These are phyloP conservation scores for Hericium erinaceus DNA, from an alignment of 768 basidiomycete genomes.

Conservation along the genomic window DNA sequence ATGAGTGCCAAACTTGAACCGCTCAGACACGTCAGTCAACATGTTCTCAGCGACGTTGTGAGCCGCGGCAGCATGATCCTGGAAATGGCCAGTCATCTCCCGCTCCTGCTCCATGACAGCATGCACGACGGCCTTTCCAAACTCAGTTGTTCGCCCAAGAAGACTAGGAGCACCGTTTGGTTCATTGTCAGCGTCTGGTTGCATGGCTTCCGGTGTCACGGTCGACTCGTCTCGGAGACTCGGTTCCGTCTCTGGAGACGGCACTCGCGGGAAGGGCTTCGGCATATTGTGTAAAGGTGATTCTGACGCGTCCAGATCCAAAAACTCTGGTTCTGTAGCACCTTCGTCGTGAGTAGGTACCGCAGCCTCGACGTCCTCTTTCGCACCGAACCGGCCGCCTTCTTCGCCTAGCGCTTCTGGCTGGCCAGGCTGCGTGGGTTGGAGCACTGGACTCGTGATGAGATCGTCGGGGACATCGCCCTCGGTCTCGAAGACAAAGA, in stretches of 20 bases:
- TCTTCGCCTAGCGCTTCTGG: conserved; percentile 19
- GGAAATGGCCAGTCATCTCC: conserved; percentile 17
- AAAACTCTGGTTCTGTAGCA: conserved; percentile 63
- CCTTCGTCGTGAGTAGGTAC: conserved; percentile 1
- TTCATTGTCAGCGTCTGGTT: neutral
- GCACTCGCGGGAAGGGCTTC: neutral
- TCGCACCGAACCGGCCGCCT: conserved; percentile 34
- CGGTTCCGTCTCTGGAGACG: neutral
- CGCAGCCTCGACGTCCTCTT: conserved; percentile 17
- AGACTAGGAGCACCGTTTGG: conserved; percentile 2
- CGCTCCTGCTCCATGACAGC: conserved; percentile 20
- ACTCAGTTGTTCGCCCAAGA: conserved; percentile 17
- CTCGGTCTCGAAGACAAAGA: conserved; percentile 97
- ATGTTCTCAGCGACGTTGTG: conserved; percentile 14
- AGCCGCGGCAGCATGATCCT: conserved; percentile 9
- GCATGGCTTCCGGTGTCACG: neutral
- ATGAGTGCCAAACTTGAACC: conserved; percentile 8
- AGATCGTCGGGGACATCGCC: conserved; percentile 89
- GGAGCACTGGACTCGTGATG: conserved; percentile 85
- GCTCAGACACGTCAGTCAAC: conserved; percentile 11
- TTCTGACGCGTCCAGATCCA: conserved; percentile 62
- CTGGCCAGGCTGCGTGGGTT: conserved; percentile 41
- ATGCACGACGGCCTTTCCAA: conserved; percentile 20
- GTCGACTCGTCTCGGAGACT: neutral
- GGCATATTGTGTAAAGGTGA: neutral